A percentile compares a stretch with the other conserved stretches of the same genome.
Conservation (phyloP, 345 rosid genomes). For the Brassica incana region DNA sequence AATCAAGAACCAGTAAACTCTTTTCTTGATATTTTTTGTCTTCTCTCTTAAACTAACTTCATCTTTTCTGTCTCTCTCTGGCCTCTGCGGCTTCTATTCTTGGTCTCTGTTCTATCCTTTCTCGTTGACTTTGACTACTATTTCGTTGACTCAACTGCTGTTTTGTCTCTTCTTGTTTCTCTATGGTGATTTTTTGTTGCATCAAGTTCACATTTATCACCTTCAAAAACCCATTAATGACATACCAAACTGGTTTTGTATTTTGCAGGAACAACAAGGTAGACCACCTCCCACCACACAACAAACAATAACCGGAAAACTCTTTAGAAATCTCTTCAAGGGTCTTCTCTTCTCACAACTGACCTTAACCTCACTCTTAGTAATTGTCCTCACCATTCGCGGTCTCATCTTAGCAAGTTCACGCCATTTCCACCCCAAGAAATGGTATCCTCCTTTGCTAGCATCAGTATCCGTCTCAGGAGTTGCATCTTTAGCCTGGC, state of each 20-base stretch:
- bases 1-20: slow-evolving; percentile 13
- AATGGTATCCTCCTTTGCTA: slow-evolving; percentile 81
- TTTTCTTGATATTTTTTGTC: slow-evolving; percentile 10
- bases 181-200: slow-evolving; percentile 1
- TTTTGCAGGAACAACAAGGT: slow-evolving; percentile 53
- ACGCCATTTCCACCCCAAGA: slow-evolving; percentile 60
- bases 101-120: background rate
- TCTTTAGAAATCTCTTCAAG: slow-evolving; percentile 52
- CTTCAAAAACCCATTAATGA: background rate
- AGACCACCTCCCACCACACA: slow-evolving; percentile 10
- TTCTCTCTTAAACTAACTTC: background rate
- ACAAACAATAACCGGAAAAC: slow-evolving; percentile 43
- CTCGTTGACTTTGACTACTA: slow-evolving; percentile 11
- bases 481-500: slow-evolving; percentile 53
- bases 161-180: background rate
- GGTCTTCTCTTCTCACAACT: slow-evolving; percentile 61
- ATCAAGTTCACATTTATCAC: background rate
- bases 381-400: slow-evolving; percentile 57
- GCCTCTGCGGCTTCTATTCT: slow-evolving; percentile 5
- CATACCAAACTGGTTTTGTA: background rate
- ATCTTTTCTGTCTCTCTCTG: slow-evolving; percentile 6
- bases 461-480: slow-evolving; percentile 57
- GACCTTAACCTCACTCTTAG: slow-evolving; percentile 49
- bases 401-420: slow-evolving; percentile 52
- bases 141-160: slow-evolving; percentile 3